phyloP scores from a whole-genome alignment of 352 stramenopile genomes.

The Elongisporangium undulatum region DNA sequence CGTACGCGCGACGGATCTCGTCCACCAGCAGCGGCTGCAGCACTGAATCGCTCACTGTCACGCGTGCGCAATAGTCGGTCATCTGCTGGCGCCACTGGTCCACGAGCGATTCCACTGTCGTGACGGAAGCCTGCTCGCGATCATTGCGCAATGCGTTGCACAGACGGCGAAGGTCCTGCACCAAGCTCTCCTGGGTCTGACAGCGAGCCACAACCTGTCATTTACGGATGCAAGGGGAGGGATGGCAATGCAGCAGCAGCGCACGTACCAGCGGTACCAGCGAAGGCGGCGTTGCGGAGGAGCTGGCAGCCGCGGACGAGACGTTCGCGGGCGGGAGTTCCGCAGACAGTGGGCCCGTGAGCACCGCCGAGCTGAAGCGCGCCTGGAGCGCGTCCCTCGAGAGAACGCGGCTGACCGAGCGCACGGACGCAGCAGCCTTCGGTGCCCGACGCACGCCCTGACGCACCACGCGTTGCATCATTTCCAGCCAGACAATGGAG shows the following conservation, averaged over 20 bases:
- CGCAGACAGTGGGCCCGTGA: not conserved
- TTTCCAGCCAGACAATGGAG: slow-evolving; percentile 6
- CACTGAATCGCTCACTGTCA: not conserved
- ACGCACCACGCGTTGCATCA: slow-evolving; percentile 16
- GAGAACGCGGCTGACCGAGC: not conserved
- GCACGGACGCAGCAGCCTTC: not conserved
- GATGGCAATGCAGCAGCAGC: not conserved
- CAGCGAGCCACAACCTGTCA: not conserved
- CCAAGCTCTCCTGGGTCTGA: not conserved
- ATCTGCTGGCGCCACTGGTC: slow-evolving; percentile 29
- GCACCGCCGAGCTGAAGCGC: not conserved
- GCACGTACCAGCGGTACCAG: not conserved
- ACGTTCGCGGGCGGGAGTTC: not conserved
- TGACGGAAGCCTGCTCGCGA: slow-evolving; percentile 18
- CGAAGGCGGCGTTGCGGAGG: not conserved
- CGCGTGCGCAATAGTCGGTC: slow-evolving; percentile 16
- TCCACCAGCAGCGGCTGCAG: slow-evolving; percentile 9
- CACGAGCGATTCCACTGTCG: slow-evolving; percentile 17
- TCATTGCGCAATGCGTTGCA: slow-evolving; percentile 54
- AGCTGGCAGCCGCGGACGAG: not conserved
- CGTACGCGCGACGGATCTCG: slow-evolving; percentile 45
- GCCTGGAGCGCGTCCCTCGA: not conserved
- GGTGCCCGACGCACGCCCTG: not conserved
- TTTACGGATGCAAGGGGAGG: not conserved
- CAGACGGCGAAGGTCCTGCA: slow-evolving; percentile 8